phyloP scores from a whole-genome alignment of 2,329 filamentous ascomycete genomes.

The Cladophialophora exuberans region DNA sequence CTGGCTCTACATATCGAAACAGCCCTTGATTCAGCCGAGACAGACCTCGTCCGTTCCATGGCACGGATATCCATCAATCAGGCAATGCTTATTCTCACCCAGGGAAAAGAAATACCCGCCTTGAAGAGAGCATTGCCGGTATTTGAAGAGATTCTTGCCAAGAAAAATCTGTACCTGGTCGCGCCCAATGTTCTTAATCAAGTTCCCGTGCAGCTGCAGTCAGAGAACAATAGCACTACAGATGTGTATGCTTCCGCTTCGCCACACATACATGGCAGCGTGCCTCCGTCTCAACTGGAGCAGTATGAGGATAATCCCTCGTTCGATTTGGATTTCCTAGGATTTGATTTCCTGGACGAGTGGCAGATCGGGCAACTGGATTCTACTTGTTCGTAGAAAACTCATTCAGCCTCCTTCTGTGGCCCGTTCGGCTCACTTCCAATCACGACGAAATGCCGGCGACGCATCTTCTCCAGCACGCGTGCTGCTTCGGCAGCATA shows the following conservation, averaged over 20 bases:
- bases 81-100: slow-evolving; percentile 33
- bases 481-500: slow-evolving; percentile 25
- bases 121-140: slow-evolving; percentile 33
- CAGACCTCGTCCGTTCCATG: slow-evolving; percentile 35
- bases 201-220: slow-evolving; percentile 27
- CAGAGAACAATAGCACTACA: slow-evolving; percentile 29
- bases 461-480: slow-evolving; percentile 23
- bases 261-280: slow-evolving; percentile 23
- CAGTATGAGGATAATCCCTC: slow-evolving; percentile 28
- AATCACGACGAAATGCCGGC: slow-evolving; percentile 31
- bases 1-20: slow-evolving; percentile 35
- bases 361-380: slow-evolving; percentile 34
- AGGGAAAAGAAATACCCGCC: slow-evolving; percentile 33
- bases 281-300: slow-evolving; percentile 30
- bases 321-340: slow-evolving; percentile 32
- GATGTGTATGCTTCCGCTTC: slow-evolving; percentile 28
- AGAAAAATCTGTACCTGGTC: slow-evolving; percentile 32
- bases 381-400: slow-evolving; percentile 31
- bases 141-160: slow-evolving; percentile 34
- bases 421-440: slow-evolving; percentile 28
- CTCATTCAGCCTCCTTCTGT: slow-evolving; percentile 28
- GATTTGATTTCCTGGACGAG: slow-evolving; percentile 35
- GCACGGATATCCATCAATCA: slow-evolving; percentile 35
- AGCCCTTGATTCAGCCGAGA: slow-evolving; percentile 32
- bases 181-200: slow-evolving; percentile 26